Evolutionary conservation across 164 flowering plant species (phyloP).

Genomic region (Annona squamosa): DNA sequence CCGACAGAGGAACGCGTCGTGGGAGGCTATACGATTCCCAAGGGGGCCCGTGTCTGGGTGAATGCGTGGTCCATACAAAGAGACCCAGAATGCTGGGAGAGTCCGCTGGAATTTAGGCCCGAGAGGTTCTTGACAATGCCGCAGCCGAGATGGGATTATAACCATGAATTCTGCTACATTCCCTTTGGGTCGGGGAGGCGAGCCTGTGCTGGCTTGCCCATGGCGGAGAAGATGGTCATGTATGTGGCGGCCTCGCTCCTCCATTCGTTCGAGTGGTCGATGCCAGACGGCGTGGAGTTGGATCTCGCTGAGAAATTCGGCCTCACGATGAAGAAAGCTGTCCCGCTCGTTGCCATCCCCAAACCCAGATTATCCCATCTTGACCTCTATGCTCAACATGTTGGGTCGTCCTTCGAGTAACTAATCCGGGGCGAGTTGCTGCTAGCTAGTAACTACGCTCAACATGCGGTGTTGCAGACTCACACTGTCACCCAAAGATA

Average conservation of each 20-base stretch:
- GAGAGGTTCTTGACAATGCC: slow-evolving; percentile 22
- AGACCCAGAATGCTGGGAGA: slow-evolving; percentile 40
- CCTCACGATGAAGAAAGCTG: background rate
- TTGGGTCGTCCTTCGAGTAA: too few species aligned
- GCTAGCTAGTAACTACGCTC: too few species aligned
- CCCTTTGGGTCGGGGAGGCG: slow-evolving; percentile 9
- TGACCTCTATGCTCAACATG: background rate
- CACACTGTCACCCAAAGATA: too few species aligned
- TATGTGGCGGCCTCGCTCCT: background rate
- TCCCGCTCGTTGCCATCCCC: slow-evolving; percentile 4
- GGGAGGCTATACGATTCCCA: slow-evolving; percentile 32
- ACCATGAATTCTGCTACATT: slow-evolving; percentile 2
- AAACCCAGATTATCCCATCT: background rate
- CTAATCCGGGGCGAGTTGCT: too few species aligned
- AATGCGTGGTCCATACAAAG: slow-evolving; percentile 46
- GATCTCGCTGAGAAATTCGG: slow-evolving; percentile 6
- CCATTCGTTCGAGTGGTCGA: slow-evolving; percentile 4
- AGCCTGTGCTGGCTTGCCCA: background rate
- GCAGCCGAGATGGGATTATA: background rate
- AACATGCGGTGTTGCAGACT: too few species aligned
- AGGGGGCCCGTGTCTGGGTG: slow-evolving; percentile 21
- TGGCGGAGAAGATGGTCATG: background rate
- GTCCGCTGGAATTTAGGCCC: slow-evolving; percentile 24
- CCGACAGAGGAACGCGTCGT: slow-evolving; percentile 14
- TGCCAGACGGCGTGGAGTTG: slow-evolving; percentile 5